A percentile compares a stretch with the other conserved stretches of the same genome.
Evolutionary conservation across 2,329 filamentous ascomycete genomes (phyloP).

Genomic region (Pseudonectria foliicola): DNA sequence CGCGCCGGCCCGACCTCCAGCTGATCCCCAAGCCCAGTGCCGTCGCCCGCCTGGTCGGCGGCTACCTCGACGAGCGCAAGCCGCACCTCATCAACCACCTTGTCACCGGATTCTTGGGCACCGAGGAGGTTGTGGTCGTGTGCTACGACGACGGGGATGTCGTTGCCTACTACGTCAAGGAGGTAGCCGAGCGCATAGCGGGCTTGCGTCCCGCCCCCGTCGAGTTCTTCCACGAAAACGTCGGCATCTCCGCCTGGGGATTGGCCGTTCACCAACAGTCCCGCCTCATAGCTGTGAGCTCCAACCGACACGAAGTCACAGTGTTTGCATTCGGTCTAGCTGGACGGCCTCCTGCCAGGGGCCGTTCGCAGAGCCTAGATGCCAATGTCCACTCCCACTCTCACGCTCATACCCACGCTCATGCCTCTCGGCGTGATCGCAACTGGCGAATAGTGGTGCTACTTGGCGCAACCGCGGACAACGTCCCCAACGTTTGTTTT

Average conservation of each 20-base stretch:
- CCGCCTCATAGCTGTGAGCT: slow-evolving; percentile 78
- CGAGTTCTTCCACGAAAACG: slow-evolving; percentile 66
- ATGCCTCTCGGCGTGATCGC: slow-evolving; percentile 34
- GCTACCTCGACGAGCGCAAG: slow-evolving; percentile 43
- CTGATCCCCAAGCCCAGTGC: slow-evolving; percentile 38
- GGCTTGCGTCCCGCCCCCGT: no score
- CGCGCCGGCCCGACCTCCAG: slow-evolving; percentile 41
- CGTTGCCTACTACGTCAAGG: slow-evolving; percentile 58
- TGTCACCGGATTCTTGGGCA: slow-evolving; percentile 60
- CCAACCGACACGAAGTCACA: slow-evolving; percentile 56
- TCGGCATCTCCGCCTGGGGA: slow-evolving; percentile 79
- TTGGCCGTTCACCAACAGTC: slow-evolving; percentile 72
- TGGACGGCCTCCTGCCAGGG: slow-evolving; percentile 3
- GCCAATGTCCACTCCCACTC: no score
- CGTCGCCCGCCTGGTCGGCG: slow-evolving; percentile 35
- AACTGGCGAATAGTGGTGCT: slow-evolving; percentile 45
- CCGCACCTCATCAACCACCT: slow-evolving; percentile 65
- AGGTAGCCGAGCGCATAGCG: slow-evolving; percentile 38
- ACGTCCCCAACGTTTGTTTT: slow-evolving; percentile 49
- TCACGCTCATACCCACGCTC: slow-evolving; percentile 5
- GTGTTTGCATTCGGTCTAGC: slow-evolving; percentile 44
- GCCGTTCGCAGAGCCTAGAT: background rate
- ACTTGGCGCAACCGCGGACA: slow-evolving; percentile 32
- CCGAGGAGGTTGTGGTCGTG: slow-evolving; percentile 60
- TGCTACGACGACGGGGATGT: slow-evolving; percentile 72